phyloP scores from a whole-genome alignment of 2,329 filamentous ascomycete genomes.

The Sordariomycetes sp. region DNA sequence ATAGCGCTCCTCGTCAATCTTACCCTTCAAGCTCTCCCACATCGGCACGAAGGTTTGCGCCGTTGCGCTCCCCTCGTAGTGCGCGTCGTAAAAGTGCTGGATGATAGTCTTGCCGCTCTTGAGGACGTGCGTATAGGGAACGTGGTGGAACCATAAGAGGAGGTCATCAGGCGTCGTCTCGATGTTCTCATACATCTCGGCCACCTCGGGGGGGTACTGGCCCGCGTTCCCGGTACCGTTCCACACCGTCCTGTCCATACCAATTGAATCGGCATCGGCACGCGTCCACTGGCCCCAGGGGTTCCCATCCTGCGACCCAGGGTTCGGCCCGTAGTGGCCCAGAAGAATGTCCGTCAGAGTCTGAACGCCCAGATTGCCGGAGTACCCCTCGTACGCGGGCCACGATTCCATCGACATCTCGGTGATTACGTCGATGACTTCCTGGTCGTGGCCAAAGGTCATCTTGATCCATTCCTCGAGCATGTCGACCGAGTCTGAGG shows the following conservation, averaged over 20 bases:
- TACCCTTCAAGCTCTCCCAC: conserved; percentile 41
- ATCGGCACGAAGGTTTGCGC: conserved; percentile 41
- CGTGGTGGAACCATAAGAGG: conserved; percentile 63
- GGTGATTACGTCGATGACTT: conserved; percentile 44
- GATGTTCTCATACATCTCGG: conserved; percentile 41
- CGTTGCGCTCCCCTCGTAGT: conserved; percentile 44
- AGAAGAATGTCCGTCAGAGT: conserved; percentile 56
- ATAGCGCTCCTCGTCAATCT: conserved; percentile 46
- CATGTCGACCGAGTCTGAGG: conserved; percentile 23
- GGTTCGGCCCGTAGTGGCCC: conserved; percentile 55
- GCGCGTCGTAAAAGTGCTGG: conserved; percentile 52
- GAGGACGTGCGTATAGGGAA: conserved; percentile 50
- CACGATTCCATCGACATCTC: conserved; percentile 55
- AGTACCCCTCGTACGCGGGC: conserved; percentile 60
- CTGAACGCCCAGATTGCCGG: conserved; percentile 56
- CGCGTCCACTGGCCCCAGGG: conserved; percentile 63
- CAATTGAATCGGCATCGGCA: conserved; percentile 43
- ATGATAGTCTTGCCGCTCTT: conserved; percentile 54
- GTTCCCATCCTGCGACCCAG: conserved; percentile 52
- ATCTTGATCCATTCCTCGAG: conserved; percentile 55
- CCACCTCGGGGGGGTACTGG: conserved; percentile 51
- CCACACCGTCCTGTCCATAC: conserved; percentile 57
- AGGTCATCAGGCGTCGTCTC: conserved; percentile 37
- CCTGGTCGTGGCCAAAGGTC: conserved; percentile 43
- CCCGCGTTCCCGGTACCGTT: conserved; percentile 55